Evolutionary conservation across 164 flowering plant species (phyloP).

Genomic region (Saururus chinensis): DNA sequence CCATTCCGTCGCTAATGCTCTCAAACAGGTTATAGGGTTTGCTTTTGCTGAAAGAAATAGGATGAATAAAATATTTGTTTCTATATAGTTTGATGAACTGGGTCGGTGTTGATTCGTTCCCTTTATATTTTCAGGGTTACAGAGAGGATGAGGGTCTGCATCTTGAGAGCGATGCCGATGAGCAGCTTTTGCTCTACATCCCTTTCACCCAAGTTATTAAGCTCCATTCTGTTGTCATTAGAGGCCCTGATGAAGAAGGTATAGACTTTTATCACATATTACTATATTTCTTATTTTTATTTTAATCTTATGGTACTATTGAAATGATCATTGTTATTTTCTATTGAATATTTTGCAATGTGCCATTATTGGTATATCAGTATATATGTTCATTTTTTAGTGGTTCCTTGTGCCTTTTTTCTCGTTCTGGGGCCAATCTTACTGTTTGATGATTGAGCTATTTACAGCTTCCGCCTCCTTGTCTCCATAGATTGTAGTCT

Average conservation of each 20-base stretch:
- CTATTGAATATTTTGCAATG: too few species aligned
- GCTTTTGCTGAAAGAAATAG: background rate
- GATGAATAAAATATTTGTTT: too few species aligned
- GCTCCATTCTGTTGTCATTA: conserved; percentile 52
- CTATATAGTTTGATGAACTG: background rate
- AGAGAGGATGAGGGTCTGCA: conserved; percentile 81
- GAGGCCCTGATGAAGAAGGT: conserved; percentile 94
- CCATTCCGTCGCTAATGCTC: conserved; percentile 60
- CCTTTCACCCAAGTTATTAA: conserved; percentile 90
- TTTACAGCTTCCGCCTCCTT: too few species aligned
- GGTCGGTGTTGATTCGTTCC: background rate
- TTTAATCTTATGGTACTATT: background rate
- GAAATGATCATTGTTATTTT: too few species aligned
- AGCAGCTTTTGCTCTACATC: conserved; percentile 79
- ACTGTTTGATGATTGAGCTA: too few species aligned
- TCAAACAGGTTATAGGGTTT: conserved; percentile 53
- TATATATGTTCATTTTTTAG: too few species aligned
- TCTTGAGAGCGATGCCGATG: conserved; percentile 96
- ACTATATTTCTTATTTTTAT: background rate
- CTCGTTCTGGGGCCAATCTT: too few species aligned
- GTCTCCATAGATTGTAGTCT: too few species aligned
- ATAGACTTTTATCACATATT: background rate
- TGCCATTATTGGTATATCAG: too few species aligned
- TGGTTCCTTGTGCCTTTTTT: too few species aligned
- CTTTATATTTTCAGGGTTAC: too few species aligned